Evolutionary conservation across 2,329 filamentous ascomycete species (phyloP).

Genomic region (Ascomycota sp.): DNA sequence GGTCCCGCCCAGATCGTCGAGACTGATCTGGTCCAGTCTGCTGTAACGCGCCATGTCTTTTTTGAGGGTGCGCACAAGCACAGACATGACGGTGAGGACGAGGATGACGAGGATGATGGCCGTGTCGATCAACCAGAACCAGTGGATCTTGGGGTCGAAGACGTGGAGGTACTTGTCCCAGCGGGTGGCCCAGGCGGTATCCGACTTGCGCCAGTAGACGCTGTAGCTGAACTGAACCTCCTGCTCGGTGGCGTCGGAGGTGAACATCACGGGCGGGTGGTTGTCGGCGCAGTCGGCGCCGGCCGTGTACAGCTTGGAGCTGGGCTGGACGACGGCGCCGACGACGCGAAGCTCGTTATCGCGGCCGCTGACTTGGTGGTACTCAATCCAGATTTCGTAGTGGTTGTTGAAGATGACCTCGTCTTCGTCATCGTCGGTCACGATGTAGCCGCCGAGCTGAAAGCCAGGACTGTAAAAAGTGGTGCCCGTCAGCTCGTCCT

Average conservation of each 20-base stretch:
- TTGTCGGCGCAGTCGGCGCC: conserved; percentile 42
- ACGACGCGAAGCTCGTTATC: conserved; percentile 66
- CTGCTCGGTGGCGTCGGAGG: conserved; percentile 29
- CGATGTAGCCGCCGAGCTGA: conserved; percentile 31
- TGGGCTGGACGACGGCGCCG: conserved; percentile 72
- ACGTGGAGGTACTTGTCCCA: conserved; percentile 99
- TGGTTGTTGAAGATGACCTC: conserved; percentile 68
- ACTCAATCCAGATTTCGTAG: conserved; percentile 85
- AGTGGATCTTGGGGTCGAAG: conserved; percentile 94
- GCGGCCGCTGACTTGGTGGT: conserved; percentile 55
- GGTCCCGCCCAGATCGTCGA: conserved; percentile 73
- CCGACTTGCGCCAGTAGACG: conserved; percentile 68
- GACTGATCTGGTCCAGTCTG: conserved; percentile 70
- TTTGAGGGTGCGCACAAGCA: conserved; percentile 67
- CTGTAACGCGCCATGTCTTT: conserved; percentile 98
- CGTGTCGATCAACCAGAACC: conserved; percentile 95
- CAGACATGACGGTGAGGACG: conserved; percentile 78
- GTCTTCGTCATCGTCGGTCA: conserved; percentile 30
- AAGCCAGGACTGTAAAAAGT: conserved; percentile 88
- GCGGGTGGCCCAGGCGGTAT: conserved; percentile 82
- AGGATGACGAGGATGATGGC: conserved; percentile 87
- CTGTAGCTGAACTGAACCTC: conserved; percentile 76
- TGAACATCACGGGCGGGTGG: conserved; percentile 40
- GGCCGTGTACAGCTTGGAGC: conserved; percentile 41
- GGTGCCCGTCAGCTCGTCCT: conserved; percentile 54